These are phyloP conservation scores for Phaeosphaeriaceae sp. DNA, from an alignment of 2,329 filamentous ascomycete species.

Conservation along the genomic window DNA sequence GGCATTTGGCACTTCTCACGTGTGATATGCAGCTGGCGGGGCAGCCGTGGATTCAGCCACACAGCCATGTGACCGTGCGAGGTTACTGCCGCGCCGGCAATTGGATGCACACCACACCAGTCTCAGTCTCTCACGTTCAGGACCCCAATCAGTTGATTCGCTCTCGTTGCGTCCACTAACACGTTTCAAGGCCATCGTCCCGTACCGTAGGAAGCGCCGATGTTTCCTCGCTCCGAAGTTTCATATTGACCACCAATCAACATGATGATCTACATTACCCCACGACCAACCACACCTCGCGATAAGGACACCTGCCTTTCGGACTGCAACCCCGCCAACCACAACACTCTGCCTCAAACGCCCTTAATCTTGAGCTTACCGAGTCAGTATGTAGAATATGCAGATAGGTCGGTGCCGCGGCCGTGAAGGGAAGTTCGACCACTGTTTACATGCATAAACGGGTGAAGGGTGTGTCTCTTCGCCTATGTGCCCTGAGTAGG, in stretches of 20 bases:
- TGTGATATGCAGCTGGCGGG: slow-evolving; percentile 13
- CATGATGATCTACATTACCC: slow-evolving; percentile 24
- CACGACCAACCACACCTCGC: slow-evolving; percentile 33
- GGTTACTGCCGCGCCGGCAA: background rate
- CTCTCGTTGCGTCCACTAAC: slow-evolving; percentile 15
- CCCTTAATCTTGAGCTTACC: slow-evolving; percentile 24
- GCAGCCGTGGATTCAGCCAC: slow-evolving; percentile 5
- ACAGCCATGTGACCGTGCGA: background rate
- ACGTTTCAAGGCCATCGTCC: slow-evolving; percentile 18
- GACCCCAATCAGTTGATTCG: slow-evolving; percentile 27
- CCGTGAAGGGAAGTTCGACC: slow-evolving; percentile 37
- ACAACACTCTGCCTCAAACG: slow-evolving; percentile 20
- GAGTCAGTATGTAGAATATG: slow-evolving; percentile 23
- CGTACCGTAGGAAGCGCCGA: slow-evolving; percentile 30
- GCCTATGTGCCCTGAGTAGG: slow-evolving; percentile 18
- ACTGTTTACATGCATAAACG: slow-evolving; percentile 14
- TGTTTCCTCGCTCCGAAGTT: slow-evolving; percentile 13
- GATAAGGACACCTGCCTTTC: slow-evolving; percentile 39
- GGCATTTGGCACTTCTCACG: slow-evolving; percentile 14
- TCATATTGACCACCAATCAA: slow-evolving; percentile 36
- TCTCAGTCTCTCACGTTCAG: slow-evolving; percentile 29
- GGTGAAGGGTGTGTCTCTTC: slow-evolving; percentile 30
- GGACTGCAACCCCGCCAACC: slow-evolving; percentile 12
- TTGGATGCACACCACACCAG: slow-evolving; percentile 1
- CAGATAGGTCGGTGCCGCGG: slow-evolving; percentile 38